Base-by-base conservation (phyloP, 2,329 filamentous ascomycete species). In the Pseudogymnoascus sp. region DNA sequence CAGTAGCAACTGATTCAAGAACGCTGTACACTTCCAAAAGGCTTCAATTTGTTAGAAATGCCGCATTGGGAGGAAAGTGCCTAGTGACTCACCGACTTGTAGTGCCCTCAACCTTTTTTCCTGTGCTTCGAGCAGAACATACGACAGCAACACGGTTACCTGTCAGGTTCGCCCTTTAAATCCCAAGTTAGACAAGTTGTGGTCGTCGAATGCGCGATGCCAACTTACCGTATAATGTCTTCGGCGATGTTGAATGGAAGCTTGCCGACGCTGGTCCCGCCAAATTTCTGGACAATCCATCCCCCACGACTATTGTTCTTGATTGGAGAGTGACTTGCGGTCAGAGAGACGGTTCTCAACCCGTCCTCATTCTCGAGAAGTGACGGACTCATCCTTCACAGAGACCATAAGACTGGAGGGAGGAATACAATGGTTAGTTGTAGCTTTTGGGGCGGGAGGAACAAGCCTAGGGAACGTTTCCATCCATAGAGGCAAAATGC, bases 281-380 rank as follows among this genome's bases (percentile, higher is more conserved):
- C 92, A 74, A 96, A 96, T 75, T 97, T 97, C 74, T 96, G 91
- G 58, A 97, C 89, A 30, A 96, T 81, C 92, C 91, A 96, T 67
- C 80, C 68, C 36, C 62, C 58, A 37, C 60, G 58, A 58, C 68
- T 72, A 60, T 70, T 66, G 62, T 76, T 76, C 37, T 64, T 69
- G n/a, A 58, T 58, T 39, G 57, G 33, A 58, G 36, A 58, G 33
- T 58, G 57, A 36, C 57, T 38, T 58, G 47, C 28, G 47, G 47
- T 58, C 9, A 58, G 33, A 37, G 57, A 36, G 33, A 58, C 57
- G 22, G 33, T 39, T 15, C 57, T 58, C 33, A 39, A 58, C 33
- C 33, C 57, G 33, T 58, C 57, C 57, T 39, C 57, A 18, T 58
- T 58, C n/a, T 37, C 57, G 33, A 58, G 22, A 58, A 58, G 33